These are phyloP conservation scores for Candida chauliodis DNA, from an alignment of 805 yeast genomes.

Conservation along the genomic window DNA sequence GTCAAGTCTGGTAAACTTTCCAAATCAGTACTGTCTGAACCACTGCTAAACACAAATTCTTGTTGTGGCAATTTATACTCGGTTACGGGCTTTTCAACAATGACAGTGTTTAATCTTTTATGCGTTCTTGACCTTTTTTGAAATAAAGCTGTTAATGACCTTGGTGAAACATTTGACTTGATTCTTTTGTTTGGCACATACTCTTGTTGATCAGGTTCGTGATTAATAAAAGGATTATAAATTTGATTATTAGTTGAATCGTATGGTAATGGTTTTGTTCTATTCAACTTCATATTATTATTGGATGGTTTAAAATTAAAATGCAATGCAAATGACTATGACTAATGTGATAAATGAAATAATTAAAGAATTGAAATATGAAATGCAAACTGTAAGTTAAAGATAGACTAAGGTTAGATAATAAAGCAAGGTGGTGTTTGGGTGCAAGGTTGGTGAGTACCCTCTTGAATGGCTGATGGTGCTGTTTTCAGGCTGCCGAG, in stretches of 20 bases:
- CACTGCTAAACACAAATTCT: constrained; percentile 12
- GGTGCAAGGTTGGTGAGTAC: not conserved
- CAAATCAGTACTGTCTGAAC: constrained; percentile 23
- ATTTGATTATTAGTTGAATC: constrained; percentile 18
- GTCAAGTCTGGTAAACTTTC: constrained; percentile 37
- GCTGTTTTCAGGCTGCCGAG: no score
- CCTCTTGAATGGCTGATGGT: constrained; percentile 1
- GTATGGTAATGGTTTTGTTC: constrained; percentile 25
- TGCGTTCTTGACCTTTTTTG: not conserved
- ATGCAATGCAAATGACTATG: constrained; percentile 2
- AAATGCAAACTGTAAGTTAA: constrained; percentile 10
- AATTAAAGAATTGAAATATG: not conserved
- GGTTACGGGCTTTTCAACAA: constrained; percentile 2
- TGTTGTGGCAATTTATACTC: constrained; percentile 5
- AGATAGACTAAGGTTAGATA: constrained; percentile 27
- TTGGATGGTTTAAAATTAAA: not conserved
- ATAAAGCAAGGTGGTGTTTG: not conserved
- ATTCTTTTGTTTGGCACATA: constrained; percentile 15
- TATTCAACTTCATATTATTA: constrained; percentile 11
- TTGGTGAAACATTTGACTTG: constrained; percentile 7
- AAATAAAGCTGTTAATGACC: constrained; percentile 6
- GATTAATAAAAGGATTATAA: constrained; percentile 14
- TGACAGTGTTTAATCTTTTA: not conserved
- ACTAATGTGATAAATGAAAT: constrained; percentile 1
- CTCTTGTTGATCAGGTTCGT: constrained; percentile 2